Evolutionary conservation across 306 rosid species (phyloP), one percentile per base, ranked within the genome.

Genomic region (Cucumis sativus): DNA sequence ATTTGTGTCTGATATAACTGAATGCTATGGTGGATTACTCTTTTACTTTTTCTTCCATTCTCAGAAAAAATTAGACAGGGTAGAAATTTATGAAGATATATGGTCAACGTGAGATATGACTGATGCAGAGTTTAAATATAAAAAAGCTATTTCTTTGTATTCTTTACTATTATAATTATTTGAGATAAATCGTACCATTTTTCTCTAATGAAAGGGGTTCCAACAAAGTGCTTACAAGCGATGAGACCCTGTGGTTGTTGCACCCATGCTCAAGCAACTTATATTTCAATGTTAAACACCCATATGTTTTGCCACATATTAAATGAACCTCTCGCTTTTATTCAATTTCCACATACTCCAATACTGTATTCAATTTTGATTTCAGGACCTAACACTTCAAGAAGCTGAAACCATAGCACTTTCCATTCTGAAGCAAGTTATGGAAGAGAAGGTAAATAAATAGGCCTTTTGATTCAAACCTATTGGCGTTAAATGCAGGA

Each of bases 341-440:
- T 51, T 49, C 23, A 49, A 47, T 28, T 23, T 11, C 41, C 40
- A 30, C 41, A 62, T 12, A 61, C 30, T 13, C 41, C 41, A 62
- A 60, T 72, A 21, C 66, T 47, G 25, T 11, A 62, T 78, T 57
- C 77, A 10, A 47, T 12, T 39, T 59, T 39, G 60, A 82, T 79
- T 81, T 77, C 92, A 95, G 99, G 99, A 95, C 51, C 76, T 95
- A 35, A 86, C 99, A 77, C 99, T 95, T 77, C 82, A 81, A 84
- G 99, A 95, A 87, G 99, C 99, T 7, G 99, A 95, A 85, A 88
- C 97, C 43, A 92, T 95, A 64, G 97, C 99, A 79, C 91, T 95
- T 61, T 95, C 97, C 75, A 95, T 95, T 82, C 91, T 95, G 84
- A 95, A 92, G 88, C 99, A 95, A 84, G 99, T 92, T 55, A 95